These are phyloP conservation scores for Candida pseudoglaebosa DNA, from an alignment of 805 yeast genomes.

Conservation along the genomic window DNA sequence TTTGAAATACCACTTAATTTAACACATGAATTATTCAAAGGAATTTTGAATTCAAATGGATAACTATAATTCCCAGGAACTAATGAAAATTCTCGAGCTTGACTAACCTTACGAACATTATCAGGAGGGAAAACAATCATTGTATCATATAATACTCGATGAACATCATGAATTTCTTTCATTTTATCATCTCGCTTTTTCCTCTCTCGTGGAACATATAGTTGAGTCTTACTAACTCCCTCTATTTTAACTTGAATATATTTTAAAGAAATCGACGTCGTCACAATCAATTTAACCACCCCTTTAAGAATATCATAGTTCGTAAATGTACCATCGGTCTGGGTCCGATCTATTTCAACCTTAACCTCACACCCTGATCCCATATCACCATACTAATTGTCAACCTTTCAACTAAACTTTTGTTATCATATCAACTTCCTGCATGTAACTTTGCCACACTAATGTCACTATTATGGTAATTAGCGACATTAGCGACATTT, in stretches of 20 bases:
- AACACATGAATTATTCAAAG: slow-evolving; percentile 39
- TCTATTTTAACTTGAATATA: slow-evolving; percentile 50
- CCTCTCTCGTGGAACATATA: slow-evolving; percentile 23
- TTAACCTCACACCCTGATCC: slow-evolving; percentile 19
- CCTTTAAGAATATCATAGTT: slow-evolving; percentile 45
- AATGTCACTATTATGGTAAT: too few relatives aligned
- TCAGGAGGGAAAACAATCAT: slow-evolving; percentile 50
- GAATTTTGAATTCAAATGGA: slow-evolving; percentile 46
- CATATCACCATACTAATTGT: too few relatives aligned
- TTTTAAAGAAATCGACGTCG: slow-evolving; percentile 40
- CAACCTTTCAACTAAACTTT: too few relatives aligned
- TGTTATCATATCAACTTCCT: too few relatives aligned
- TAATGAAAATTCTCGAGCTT: slow-evolving; percentile 42
- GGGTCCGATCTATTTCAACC: slow-evolving; percentile 30
- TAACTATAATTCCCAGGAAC: slow-evolving; percentile 49
- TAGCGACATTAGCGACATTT: too few relatives aligned
- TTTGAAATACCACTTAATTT: slow-evolving; percentile 31
- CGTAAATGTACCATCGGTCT: slow-evolving; percentile 42
- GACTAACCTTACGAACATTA: slow-evolving; percentile 41
- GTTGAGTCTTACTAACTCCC: slow-evolving; percentile 41
- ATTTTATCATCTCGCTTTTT: slow-evolving; percentile 8
- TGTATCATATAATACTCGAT: slow-evolving; percentile 48
- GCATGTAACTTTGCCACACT: too few relatives aligned
- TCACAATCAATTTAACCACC: slow-evolving; percentile 32
- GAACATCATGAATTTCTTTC: slow-evolving; percentile 29